Evolutionary conservation across 2,329 filamentous ascomycete species (phyloP).

Genomic region (Capronia epimyces): DNA sequence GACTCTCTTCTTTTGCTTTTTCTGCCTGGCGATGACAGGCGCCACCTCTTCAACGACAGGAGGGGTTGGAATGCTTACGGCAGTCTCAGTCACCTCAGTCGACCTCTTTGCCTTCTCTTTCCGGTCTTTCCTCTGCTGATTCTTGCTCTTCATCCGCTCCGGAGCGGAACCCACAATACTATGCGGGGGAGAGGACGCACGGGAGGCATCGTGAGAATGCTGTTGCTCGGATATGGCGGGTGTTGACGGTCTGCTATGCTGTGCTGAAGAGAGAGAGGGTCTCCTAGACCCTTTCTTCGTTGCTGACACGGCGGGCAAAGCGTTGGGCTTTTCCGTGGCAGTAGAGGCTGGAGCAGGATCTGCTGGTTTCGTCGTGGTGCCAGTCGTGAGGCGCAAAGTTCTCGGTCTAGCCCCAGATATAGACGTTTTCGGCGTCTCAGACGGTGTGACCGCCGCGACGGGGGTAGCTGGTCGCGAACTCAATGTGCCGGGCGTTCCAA

Average conservation of each 20-base stretch:
- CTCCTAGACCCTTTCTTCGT: constrained; percentile 21
- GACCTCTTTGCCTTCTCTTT: constrained; percentile 46
- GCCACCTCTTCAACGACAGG: constrained; percentile 48
- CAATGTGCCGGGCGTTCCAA: constrained; percentile 19
- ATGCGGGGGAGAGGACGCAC: constrained; percentile 55
- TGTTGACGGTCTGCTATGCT: constrained; percentile 57
- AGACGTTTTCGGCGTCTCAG: constrained; percentile 15
- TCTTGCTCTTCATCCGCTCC: constrained; percentile 56
- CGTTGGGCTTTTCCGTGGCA: constrained; percentile 23
- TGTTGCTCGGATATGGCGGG: constrained; percentile 53
- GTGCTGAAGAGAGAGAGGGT: constrained; percentile 43
- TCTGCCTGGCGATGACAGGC: constrained; percentile 59
- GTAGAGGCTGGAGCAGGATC: constrained; percentile 23
- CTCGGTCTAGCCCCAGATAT: constrained; percentile 17
- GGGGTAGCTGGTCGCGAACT: constrained; percentile 20
- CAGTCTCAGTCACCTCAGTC: constrained; percentile 39
- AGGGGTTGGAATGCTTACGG: constrained; percentile 23
- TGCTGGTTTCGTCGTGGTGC: constrained; percentile 14
- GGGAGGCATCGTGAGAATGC: constrained; percentile 44
- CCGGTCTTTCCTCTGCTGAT: constrained; percentile 56
- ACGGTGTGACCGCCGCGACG: constrained; percentile 12
- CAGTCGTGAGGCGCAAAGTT: constrained; percentile 26
- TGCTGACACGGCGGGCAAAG: constrained; percentile 13
- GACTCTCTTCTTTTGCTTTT: constrained; percentile 46
- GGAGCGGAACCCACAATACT: constrained; percentile 56